Conservation (phyloP, 2,329 filamentous ascomycete species). For the Stenocarpella maydis region DNA sequence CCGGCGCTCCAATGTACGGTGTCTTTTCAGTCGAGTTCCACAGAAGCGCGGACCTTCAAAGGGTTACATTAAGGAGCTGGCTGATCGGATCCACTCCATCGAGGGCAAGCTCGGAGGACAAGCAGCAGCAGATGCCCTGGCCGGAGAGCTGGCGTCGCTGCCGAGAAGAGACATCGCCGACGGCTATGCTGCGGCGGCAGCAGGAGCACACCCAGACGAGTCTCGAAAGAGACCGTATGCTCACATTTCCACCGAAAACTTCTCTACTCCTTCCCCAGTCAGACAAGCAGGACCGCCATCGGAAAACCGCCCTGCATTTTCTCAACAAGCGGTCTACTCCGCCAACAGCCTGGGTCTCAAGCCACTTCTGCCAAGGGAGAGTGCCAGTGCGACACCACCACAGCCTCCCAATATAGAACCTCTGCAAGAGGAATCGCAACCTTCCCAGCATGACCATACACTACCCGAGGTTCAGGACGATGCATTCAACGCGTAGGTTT, state of each 20-base stretch:
- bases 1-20: constrained; percentile 76
- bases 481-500: constrained; percentile 55
- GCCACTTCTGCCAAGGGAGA: constrained; percentile 48
- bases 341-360: constrained; percentile 56
- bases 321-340: constrained; percentile 50
- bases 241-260: constrained; percentile 54
- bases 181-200: constrained; percentile 55
- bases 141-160: constrained; percentile 46
- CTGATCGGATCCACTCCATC: constrained; percentile 82
- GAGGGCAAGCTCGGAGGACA: constrained; percentile 75
- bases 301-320: constrained; percentile 55
- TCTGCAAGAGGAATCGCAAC: constrained; percentile 1
- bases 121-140: constrained; percentile 52
- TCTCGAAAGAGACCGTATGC: constrained; percentile 57
- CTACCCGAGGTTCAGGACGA: constrained; percentile 53
- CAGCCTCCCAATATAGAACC: constrained; percentile 26
- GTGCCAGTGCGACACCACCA: constrained; percentile 2
- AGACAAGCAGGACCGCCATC: constrained; percentile 57
- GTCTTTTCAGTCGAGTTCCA: constrained; percentile 85
- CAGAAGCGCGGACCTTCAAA: constrained; percentile 91
- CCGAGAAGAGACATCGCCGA: constrained; percentile 54
- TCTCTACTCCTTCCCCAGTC: constrained; percentile 50
- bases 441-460: constrained; percentile 28
- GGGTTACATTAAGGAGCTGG: constrained; percentile 93
- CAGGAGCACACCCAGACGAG: constrained; percentile 52